Base-by-base conservation (phyloP, 352 stramenopile species). In the Globisporangium okanoganense region DNA sequence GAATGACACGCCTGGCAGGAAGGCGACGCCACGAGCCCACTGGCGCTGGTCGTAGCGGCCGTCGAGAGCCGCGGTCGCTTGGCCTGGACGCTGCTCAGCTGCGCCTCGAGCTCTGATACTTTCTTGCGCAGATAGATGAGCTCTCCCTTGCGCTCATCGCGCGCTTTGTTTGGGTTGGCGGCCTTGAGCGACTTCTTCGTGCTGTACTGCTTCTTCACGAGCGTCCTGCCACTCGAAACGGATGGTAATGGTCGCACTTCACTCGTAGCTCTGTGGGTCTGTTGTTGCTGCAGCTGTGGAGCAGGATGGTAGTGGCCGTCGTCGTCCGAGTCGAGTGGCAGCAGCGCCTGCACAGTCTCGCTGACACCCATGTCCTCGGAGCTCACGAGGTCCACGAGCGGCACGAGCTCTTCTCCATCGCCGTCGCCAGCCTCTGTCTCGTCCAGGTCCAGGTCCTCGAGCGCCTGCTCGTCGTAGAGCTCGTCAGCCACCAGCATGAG, bases 81-180 rank as follows among this genome's bases (percentile, higher is more conserved):
- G 9, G 66, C 61, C 54, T 73, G 61, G 25, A 84, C 52, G 7
- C 59, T 70, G 44, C 63, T 13, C 44, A 67, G 54, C 20, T 54
- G 44, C 52, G 33, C 56, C 41, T 66, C 60, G 47, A 66, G 45
- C 44, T 61, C 52, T 22, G 24, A 40, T 7, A 59, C 59, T 12
- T 54, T 59, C 38, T 52, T 50, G 25, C 58, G 58, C 14, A 65
- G 12, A 33, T 52, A 66, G 43, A 66, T 66, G 33, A 66, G 52
- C 22, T 66, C 60, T 16, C 44, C 43, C 33, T 61, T 61, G 51
- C 60, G 60, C 36, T 61, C 60, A 45, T 66, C 14, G 41, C 60
- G 60, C n/a, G 60, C 60, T n/a, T 66, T 66, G 60, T 66, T 66
- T 10, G 60, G 52, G 33, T 66, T 73, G 52, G 75, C 64, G 20